Evolutionary conservation across 345 rosid genomes (phyloP).

Genomic region (Citropsis articulata): DNA sequence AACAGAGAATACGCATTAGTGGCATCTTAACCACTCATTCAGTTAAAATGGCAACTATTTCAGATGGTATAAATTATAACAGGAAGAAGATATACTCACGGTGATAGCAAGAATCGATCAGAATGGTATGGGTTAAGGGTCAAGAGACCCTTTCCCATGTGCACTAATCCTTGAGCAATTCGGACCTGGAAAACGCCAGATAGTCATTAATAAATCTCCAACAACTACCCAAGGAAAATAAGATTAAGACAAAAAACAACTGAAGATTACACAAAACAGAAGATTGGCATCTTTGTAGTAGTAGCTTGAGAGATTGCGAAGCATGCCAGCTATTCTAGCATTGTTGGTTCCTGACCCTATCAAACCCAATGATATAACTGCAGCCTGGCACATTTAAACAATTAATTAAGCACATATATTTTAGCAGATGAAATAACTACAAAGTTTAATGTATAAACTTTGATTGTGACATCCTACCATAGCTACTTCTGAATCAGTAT

Average conservation of each 20-base stretch:
- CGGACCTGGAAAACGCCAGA: slow-evolving; percentile 56
- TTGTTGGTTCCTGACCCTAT: slow-evolving; percentile 97
- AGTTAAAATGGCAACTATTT: not conserved
- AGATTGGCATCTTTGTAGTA: slow-evolving; percentile 90
- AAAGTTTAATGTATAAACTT: not conserved
- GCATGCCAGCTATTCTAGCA: slow-evolving; percentile 97
- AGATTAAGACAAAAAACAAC: not conserved
- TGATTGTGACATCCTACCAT: slow-evolving; percentile 53
- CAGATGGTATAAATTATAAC: not conserved
- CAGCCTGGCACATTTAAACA: slow-evolving; percentile 56
- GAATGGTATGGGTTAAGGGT: slow-evolving; percentile 94
- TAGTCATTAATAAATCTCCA: slow-evolving; percentile 15
- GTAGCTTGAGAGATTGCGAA: slow-evolving; percentile 92
- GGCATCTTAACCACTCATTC: not conserved
- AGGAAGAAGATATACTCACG: slow-evolving; percentile 44
- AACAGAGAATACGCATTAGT: not conserved
- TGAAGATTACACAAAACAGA: slow-evolving; percentile 72
- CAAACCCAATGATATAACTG: slow-evolving; percentile 86
- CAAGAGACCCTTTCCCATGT: slow-evolving; percentile 91
- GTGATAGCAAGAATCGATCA: slow-evolving; percentile 80
- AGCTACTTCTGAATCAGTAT: slow-evolving; percentile 95
- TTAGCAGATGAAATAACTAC: slow-evolving; percentile 3
- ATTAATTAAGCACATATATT: slow-evolving; percentile 6
- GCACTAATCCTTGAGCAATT: slow-evolving; percentile 93
- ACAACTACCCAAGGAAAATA: not conserved